Evolutionary conservation across 2,329 filamentous ascomycete genomes (phyloP).

Genomic region (Zymoseptoria crescenta): DNA sequence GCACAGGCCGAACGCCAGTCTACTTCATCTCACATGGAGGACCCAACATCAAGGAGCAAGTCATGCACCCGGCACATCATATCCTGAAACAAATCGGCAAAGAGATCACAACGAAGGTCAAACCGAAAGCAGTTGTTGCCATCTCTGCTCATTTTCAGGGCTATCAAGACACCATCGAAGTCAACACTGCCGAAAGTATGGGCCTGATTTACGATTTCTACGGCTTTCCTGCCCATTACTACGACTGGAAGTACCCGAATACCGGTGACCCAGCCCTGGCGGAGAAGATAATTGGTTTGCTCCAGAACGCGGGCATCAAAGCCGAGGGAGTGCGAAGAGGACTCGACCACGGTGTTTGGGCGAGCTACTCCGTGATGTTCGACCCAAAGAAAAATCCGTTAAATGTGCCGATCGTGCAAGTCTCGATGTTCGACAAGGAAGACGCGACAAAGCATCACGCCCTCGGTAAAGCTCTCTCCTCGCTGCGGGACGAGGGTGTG

Average conservation of each 20-base stretch:
- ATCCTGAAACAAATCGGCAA: constrained; percentile 57
- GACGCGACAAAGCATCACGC: constrained; percentile 59
- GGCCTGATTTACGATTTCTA: constrained; percentile 69
- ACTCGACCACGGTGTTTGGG: constrained; percentile 69
- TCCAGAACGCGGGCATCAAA: constrained; percentile 53
- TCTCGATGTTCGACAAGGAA: constrained; percentile 59
- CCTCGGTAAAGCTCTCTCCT: constrained; percentile 57
- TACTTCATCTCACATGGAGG: constrained; percentile 43
- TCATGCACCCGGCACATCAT: constrained; percentile 57
- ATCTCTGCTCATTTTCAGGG: constrained; percentile 74
- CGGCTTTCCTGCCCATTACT: constrained; percentile 57
- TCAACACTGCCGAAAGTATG: constrained; percentile 58
- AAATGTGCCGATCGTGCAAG: constrained; percentile 58
- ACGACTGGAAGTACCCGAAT: constrained; percentile 59
- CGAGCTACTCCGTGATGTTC: constrained; percentile 55
- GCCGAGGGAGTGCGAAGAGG: constrained; percentile 55
- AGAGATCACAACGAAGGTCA: constrained; percentile 63
- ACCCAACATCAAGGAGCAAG: constrained; percentile 50
- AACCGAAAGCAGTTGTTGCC: constrained; percentile 64
- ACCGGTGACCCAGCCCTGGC: constrained; percentile 54
- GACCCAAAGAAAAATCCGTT: constrained; percentile 32
- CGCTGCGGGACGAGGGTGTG: constrained; percentile 60
- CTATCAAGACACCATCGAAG: constrained; percentile 46
- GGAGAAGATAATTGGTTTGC: constrained; percentile 47
- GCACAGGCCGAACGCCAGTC: constrained; percentile 36